A percentile compares a stretch with the other conserved stretches of the same genome.
Evolutionary conservation across 768 basidiomycete genomes (phyloP).

Genomic region (Lyophyllum atratum): DNA sequence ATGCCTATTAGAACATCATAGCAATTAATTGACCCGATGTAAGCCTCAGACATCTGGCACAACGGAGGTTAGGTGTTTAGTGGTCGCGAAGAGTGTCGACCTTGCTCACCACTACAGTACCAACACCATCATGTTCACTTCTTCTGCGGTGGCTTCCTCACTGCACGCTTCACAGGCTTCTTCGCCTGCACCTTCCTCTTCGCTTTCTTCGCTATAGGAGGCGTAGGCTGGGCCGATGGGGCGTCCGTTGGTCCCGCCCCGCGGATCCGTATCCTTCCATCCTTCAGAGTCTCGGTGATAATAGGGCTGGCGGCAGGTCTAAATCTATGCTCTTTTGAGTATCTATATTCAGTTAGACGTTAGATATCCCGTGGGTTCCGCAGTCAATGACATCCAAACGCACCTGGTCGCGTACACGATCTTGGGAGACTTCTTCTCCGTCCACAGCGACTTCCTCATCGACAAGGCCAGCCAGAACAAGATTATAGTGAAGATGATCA

Average conservation of each 20-base stretch:
- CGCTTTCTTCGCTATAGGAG: constrained; percentile 21
- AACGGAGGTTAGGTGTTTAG: background rate
- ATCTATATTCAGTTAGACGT: constrained; percentile 49
- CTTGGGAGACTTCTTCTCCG: constrained; percentile 35
- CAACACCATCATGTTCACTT: background rate
- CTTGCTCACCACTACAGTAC: background rate
- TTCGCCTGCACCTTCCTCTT: constrained; percentile 14
- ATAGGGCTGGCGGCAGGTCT: constrained; percentile 85
- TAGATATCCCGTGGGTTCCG: background rate
- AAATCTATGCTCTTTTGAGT: constrained; percentile 81
- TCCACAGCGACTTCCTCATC: constrained; percentile 27
- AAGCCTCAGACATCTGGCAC: background rate
- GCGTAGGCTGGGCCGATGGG: constrained; percentile 20
- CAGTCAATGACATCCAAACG: too few relatives aligned
- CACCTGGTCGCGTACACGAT: constrained; percentile 68
- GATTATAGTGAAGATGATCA: constrained; percentile 41
- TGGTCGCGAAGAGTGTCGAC: background rate
- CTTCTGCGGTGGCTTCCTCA: background rate
- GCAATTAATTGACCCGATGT: background rate
- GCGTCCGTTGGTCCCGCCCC: constrained; percentile 58
- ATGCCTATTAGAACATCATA: background rate
- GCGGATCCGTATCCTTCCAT: constrained; percentile 68
- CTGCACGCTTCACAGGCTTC: background rate
- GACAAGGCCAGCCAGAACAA: constrained; percentile 48
- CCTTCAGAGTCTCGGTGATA: constrained; percentile 73